Percentiles rank a stretch among this genome's conserved stretches.
Conservation (phyloP, 345 rosid species). For the Eucalyptus leucophloia region DNA sequence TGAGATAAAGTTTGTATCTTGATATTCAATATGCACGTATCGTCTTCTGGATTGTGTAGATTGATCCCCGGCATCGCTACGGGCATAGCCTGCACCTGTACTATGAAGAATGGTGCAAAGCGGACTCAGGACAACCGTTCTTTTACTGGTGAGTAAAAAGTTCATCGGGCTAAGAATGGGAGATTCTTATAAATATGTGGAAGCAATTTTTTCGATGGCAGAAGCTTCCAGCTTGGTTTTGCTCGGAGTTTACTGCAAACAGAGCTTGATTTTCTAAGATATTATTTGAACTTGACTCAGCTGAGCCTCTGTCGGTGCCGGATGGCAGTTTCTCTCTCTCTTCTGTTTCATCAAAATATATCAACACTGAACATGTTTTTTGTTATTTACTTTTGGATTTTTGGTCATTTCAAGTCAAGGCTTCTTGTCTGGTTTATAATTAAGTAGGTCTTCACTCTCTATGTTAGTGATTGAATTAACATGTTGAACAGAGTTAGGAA, state of each 20-base stretch:
- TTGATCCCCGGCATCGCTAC: constrained; percentile 91
- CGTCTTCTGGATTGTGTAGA: constrained; percentile 18
- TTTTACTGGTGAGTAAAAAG: constrained; percentile 54
- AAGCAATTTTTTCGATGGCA: background rate
- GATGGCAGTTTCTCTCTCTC: background rate
- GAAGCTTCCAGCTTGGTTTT: background rate
- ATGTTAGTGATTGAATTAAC: background rate
- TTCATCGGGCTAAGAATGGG: background rate
- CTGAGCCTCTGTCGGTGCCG: background rate
- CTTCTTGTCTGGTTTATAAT: background rate
- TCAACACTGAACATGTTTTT: background rate
- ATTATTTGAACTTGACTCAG: background rate
- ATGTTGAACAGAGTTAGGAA: background rate
- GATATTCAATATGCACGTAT: background rate
- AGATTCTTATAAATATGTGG: background rate
- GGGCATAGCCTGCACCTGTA: constrained; percentile 76
- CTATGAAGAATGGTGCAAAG: constrained; percentile 65
- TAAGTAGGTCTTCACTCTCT: background rate
- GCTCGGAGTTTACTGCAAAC: background rate
- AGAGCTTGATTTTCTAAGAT: background rate
- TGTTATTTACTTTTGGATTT: background rate
- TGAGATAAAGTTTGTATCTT: background rate
- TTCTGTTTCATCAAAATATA: background rate
- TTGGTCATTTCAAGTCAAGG: background rate
- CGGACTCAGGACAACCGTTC: constrained; percentile 81